Evolutionary conservation across 352 stramenopile genomes (phyloP), one percentile per base, ranked within the genome.

Genomic region (Phytopythium boreale): DNA sequence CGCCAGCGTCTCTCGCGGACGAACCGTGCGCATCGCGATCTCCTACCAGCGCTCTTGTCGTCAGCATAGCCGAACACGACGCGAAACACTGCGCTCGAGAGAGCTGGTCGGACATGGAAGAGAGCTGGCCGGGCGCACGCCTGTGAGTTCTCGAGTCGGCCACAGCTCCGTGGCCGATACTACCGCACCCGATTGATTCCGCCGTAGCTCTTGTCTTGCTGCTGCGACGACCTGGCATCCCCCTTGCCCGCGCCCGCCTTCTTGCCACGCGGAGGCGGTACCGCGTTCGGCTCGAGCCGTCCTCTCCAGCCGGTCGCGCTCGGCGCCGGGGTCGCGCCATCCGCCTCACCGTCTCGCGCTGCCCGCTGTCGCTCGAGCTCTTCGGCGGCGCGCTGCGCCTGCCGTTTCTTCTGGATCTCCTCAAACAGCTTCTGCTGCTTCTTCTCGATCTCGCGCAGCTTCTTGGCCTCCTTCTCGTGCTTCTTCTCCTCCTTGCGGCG

Each of bases 301-400:
- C 84, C 84, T 39, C 84, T 66, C 84, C 84, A 93, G 12, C 84
- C 84, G 0, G 80, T 88, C 4, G 77, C 70, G 68, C 82, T 93
- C 2, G 80, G 61, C 29, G 68, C 56, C 34, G 9, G 56, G 19
- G 15, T 44, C 19, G 66, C 49, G 15, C 59, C 37, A 8, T 72
- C 58, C 5, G 56, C 64, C 12, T 70, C 67, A 2, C n/a, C 57
- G 0, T n/a, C 57, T 14, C 70, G 56, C 43, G 46, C 63, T 56
- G 76, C 68, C 22, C 71, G 60, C 50, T 79, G 70, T 24, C 67
- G 36, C 51, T 72, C 70, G 34, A 72, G 67, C 36, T 79, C 67
- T 24, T 83, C 67, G 19, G 74, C 62, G 41, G 72, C 63, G 36
- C 68, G 75, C 52, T 79, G 61, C 3, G 52, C 58, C 57, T 79